phyloP scores from a whole-genome alignment of 2,329 filamentous ascomycete genomes.

The Neonectria hederae region DNA sequence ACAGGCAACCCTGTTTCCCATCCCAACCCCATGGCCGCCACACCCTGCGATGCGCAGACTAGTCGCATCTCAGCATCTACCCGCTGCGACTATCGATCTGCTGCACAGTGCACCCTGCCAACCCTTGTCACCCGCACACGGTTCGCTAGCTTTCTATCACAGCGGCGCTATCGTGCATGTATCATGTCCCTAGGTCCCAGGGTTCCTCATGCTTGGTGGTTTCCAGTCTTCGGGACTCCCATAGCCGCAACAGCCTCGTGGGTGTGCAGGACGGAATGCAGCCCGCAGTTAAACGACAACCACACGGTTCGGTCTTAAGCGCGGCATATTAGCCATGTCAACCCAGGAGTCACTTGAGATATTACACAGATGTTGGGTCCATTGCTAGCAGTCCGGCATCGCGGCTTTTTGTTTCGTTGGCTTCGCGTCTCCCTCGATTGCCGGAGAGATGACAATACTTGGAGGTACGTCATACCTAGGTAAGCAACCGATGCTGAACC shows the following conservation, averaged over 20 bases:
- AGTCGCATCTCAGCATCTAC: constrained; percentile 28
- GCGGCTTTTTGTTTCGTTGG: too few relatives aligned
- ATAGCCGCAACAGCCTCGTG: constrained; percentile 15
- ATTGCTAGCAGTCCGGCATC: too few relatives aligned
- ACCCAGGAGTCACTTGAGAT: neutral
- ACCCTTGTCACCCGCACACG: constrained; percentile 14
- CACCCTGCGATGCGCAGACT: constrained; percentile 25
- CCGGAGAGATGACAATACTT: too few relatives aligned
- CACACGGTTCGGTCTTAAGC: neutral
- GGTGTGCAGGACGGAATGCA: neutral
- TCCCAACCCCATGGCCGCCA: constrained; percentile 20
- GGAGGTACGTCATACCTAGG: neutral
- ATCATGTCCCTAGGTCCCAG: too few relatives aligned
- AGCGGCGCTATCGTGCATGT: neutral
- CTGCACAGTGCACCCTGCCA: constrained; percentile 4
- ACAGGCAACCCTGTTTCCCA: constrained; percentile 10
- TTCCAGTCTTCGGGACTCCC: constrained; percentile 5
- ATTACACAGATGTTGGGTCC: neutral
- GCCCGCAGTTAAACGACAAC: neutral
- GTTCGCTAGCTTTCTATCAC: constrained; percentile 11
- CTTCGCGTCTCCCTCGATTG: too few relatives aligned
- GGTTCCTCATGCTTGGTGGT: constrained; percentile 19
- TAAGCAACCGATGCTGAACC: neutral
- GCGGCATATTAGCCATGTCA: neutral
- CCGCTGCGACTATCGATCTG: constrained; percentile 33